A percentile compares a stretch with the other conserved stretches of the same genome.
Evolutionary conservation across 1,284 basidiomycete genomes (phyloP).

Genomic region (Apiotrichum montevideense): DNA sequence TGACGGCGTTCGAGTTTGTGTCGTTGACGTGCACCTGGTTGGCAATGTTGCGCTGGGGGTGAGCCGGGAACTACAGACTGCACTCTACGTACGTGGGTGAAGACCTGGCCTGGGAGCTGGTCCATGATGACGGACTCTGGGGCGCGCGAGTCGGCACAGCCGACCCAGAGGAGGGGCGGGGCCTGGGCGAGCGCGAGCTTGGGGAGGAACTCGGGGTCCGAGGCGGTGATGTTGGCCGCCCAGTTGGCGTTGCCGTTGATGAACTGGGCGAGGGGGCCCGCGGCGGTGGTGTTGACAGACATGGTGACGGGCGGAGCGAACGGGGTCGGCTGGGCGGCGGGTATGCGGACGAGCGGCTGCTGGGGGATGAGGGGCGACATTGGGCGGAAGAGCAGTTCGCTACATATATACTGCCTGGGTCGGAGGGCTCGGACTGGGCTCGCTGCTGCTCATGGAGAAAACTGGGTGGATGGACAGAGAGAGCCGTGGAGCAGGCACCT

Average conservation of each 20-base stretch:
- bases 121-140: constrained; percentile 43
- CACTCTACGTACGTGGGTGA: constrained; percentile 45
- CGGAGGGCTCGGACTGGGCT: too few relatives aligned
- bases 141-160: constrained; percentile 46
- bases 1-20: constrained; percentile 61
- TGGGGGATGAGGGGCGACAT: too few relatives aligned
- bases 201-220: constrained; percentile 32
- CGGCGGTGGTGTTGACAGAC: neutral
- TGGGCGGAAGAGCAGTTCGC: too few relatives aligned
- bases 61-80: neutral
- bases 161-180: constrained; percentile 44
- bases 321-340: too few relatives aligned
- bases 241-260: constrained; percentile 35
- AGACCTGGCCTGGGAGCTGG: constrained; percentile 58
- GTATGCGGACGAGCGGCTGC: too few relatives aligned
- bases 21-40: constrained; percentile 68
- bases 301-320: neutral
- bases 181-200: constrained; percentile 35
- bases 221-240: constrained; percentile 24
- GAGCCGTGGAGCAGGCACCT: too few relatives aligned
- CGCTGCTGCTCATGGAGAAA: too few relatives aligned
- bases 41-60: constrained; percentile 16
- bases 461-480: too few relatives aligned
- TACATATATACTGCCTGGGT: too few relatives aligned
- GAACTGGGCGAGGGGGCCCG: constrained; percentile 12